phyloP scores from a whole-genome alignment of 1,284 basidiomycete genomes.

The Schizophyllum commune region DNA sequence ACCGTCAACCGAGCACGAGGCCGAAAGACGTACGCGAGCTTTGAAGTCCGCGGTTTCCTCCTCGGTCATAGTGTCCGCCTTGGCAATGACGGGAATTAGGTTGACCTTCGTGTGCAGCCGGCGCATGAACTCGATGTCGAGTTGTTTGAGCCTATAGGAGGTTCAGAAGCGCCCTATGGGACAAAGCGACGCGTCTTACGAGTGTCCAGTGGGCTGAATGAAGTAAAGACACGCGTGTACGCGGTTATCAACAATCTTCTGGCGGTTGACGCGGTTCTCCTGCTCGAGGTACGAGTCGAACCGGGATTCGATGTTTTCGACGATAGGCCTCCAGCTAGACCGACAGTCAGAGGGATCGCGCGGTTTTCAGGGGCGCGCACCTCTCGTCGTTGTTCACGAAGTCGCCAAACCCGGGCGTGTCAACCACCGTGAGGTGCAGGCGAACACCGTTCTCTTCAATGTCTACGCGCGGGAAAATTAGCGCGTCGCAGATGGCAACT shows the following conservation, averaged over 20 bases:
- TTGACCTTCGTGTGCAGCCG: conserved; percentile 94
- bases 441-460: conserved; percentile 97
- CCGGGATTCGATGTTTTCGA: conserved; percentile 94
- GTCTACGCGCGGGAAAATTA: conserved; percentile 45
- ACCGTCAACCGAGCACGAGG: conserved; percentile 3
- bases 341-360: conserved; percentile 11
- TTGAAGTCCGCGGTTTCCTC: conserved; percentile 92
- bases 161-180: conserved; percentile 7
- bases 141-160: conserved; percentile 73
- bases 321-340: conserved; percentile 89
- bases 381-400: conserved; percentile 98
- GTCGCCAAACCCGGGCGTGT: conserved; percentile 95
- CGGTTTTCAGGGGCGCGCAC: conserved; percentile 32
- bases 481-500: conserved; percentile 15
- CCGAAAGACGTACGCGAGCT: conserved; percentile 54
- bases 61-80: conserved; percentile 93
- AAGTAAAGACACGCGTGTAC: conserved; percentile 96
- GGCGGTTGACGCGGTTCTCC: conserved; percentile 93
- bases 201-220: conserved; percentile 95
- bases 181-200: conserved; percentile 47
- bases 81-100: conserved; percentile 94
- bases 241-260: conserved; percentile 81
- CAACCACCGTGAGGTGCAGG: conserved; percentile 93
- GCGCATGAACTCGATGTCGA: conserved; percentile 97
- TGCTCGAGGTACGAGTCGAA: conserved; percentile 96